Conservation (phyloP, 2,329 filamentous ascomycete genomes). For the Botrytis porri region DNA sequence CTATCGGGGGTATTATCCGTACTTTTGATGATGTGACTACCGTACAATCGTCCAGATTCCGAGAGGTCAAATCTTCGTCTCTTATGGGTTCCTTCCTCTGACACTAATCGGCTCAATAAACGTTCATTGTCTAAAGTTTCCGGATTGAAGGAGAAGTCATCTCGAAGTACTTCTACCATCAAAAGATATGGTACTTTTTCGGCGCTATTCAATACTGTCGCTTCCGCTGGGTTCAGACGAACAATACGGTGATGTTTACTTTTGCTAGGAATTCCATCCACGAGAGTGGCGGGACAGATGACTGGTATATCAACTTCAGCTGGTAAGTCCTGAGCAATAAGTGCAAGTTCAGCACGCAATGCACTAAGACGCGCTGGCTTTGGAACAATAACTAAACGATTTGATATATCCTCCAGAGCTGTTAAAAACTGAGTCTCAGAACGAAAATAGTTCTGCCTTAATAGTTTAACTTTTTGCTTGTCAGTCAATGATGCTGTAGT, state of each 20-base stretch:
- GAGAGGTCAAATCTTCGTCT: conserved; percentile 67
- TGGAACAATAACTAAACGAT: conserved; percentile 76
- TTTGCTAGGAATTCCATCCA: conserved; percentile 69
- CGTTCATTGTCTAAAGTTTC: conserved; percentile 69
- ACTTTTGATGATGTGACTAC: conserved; percentile 41
- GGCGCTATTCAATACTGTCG: conserved; percentile 81
- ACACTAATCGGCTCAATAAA: conserved; percentile 56
- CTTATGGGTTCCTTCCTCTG: conserved; percentile 52
- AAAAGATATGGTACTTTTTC: conserved; percentile 82
- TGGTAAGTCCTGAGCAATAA: conserved; percentile 77
- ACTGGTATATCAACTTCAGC: conserved; percentile 82
- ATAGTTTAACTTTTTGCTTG: conserved; percentile 65
- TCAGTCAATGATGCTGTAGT: conserved; percentile 60
- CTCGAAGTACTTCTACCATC: conserved; percentile 78
- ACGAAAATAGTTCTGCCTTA: conserved; percentile 80
- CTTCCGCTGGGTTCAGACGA: conserved; percentile 77
- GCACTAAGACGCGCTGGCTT: conserved; percentile 80
- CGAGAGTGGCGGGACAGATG: conserved; percentile 72
- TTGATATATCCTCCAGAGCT: conserved; percentile 79
- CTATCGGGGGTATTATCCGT: conserved; percentile 54
- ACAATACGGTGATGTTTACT: conserved; percentile 82
- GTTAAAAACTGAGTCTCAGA: conserved; percentile 78
- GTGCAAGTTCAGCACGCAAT: conserved; percentile 72
- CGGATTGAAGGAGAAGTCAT: conserved; percentile 81
- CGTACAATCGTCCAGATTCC: conserved; percentile 55